Base-by-base conservation (phyloP, 148 eudicot genomes). In the Suaeda aralocaspica region DNA sequence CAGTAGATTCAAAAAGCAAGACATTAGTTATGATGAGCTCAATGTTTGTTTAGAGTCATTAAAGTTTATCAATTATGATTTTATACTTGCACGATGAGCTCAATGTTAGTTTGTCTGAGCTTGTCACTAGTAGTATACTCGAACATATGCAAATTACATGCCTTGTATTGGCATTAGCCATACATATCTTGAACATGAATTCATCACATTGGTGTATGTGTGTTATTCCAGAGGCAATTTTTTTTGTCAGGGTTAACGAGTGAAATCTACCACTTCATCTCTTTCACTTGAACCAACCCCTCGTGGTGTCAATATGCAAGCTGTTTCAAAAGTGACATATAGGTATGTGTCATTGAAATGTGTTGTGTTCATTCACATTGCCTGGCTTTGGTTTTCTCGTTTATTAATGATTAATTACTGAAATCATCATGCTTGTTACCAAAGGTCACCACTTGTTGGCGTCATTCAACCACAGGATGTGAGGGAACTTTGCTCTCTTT, bases 401-500 rank as follows among this genome's bases (percentile, higher is more conserved):
- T n/a, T 57, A 41, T 6, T 34, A 11, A 29, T 15, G 50, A 29
- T 25, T 36, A 63, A 50, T 22, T 52, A 49, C 26, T 53, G n/a
- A n/a, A 22, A 28, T 24, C 19, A 4, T 22, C 50, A 22, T 46
- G 63, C 24, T 34, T 63, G 28, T 67, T 41, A 44, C 25, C 65
- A 39, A 64, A 89, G 96, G 85, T 87, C 92, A 70, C 87, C 82
- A 53, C 70, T 85, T 59, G 78, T 79, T 49, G 84, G 81, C 16
- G 73, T 82, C 66, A 69, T 85, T 70, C 81, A 79, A 69, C 51
- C 76, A 61, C 72, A 79, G 78, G 73, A 82, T 48, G 83, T 86
- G 56, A 78, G 82, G 74, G 83, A 87, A 71, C 79, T 90, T 72
- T 90, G 92, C 78, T 79, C 87, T 30, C 73, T 81, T 80, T 81